Conservation (phyloP, 768 basidiomycete genomes). For the Russula virescens region DNA sequence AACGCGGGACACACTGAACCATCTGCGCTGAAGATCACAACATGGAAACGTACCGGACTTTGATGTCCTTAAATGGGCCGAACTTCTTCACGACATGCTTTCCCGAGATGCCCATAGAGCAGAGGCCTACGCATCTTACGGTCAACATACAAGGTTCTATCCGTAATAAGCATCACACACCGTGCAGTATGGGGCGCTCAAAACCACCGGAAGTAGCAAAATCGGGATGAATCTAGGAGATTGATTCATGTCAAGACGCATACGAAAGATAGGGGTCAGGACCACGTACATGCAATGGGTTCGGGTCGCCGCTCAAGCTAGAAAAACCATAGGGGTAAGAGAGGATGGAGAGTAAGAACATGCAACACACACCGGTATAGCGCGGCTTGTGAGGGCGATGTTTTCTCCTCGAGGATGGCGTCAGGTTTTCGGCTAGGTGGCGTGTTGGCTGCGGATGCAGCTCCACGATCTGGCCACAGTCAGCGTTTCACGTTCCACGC, state of each 20-base stretch:
- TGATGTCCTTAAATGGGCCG: constrained; percentile 87
- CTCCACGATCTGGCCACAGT: constrained; percentile 65
- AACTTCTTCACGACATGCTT: constrained; percentile 89
- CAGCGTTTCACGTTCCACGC: background rate
- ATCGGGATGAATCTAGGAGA: constrained; percentile 72
- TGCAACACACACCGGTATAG: constrained; percentile 65
- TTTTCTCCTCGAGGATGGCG: constrained; percentile 84
- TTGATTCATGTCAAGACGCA: background rate
- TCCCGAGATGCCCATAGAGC: constrained; percentile 86
- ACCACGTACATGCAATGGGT: constrained; percentile 75
- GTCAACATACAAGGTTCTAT: background rate
- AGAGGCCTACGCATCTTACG: constrained; percentile 48
- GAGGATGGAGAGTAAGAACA: background rate
- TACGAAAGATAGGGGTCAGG: background rate
- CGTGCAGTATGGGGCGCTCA: constrained; percentile 82
- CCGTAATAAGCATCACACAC: constrained; percentile 26
- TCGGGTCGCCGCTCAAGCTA: constrained; percentile 85
- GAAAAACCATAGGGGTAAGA: constrained; percentile 2
- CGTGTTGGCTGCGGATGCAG: constrained; percentile 75
- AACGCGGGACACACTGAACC: constrained; percentile 7
- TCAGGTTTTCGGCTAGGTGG: constrained; percentile 84
- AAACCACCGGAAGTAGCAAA: constrained; percentile 96
- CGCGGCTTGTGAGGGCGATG: constrained; percentile 74
- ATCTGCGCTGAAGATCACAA: background rate
- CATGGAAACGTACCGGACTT: constrained; percentile 63